Evolutionary conservation across 2,329 filamentous ascomycete species (phyloP).

Genomic region (Colletotrichum theobromicola): DNA sequence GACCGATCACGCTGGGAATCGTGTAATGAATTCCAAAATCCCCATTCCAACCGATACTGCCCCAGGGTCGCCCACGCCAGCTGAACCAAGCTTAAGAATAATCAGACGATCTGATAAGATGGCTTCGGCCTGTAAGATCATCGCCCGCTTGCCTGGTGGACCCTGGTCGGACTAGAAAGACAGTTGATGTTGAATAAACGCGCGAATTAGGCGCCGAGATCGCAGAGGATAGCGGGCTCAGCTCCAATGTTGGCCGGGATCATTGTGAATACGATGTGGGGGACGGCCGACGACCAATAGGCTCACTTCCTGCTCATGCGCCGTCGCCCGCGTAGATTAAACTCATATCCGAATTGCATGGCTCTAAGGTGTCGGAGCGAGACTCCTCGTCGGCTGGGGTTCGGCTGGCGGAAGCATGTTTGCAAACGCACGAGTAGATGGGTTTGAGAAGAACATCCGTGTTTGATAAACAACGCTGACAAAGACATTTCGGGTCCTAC

Average conservation of each 20-base stretch:
- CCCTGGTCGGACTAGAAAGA: neutral
- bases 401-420: no score
- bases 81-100: neutral
- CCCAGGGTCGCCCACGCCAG: neutral
- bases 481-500: neutral
- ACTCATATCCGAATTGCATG: neutral
- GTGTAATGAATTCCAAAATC: neutral
- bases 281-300: neutral
- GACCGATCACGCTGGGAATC: neutral
- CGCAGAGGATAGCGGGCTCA: neutral
- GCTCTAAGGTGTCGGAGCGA: neutral
- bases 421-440: no score
- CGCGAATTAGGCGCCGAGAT: neutral
- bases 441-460: no score
- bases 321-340: neutral
- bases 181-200: neutral
- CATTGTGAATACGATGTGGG: neutral
- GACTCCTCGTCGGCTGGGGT: neutral
- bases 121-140: neutral
- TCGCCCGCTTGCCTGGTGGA: neutral
- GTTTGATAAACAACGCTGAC: neutral
- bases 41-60: neutral
- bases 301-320: neutral
- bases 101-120: slow-evolving; percentile 2
- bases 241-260: neutral